Evolutionary conservation across 1,284 basidiomycete species (phyloP), one percentile per base, ranked within the genome.

Genomic region (Termitomyces sp.): DNA sequence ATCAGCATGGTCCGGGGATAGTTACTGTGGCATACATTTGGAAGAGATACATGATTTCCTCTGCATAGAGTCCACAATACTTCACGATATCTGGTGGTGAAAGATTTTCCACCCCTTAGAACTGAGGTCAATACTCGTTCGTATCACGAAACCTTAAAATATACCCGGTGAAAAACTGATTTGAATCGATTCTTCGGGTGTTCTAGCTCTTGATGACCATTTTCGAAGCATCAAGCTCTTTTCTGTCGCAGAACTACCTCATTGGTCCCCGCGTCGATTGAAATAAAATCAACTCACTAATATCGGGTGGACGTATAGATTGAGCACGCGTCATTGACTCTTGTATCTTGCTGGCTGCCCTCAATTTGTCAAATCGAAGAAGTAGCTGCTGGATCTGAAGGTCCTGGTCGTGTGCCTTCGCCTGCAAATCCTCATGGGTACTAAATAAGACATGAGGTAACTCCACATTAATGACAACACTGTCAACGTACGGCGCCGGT

Each of bases 1-100:
- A 33, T 46, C 34, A 50, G 10, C 7, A 19, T 5, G 24, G 12
- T 9, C 28, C 47, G 42, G 31, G 26, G 42, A 31, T 38, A 48
- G 39, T 24, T 26, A 28, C 17, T 10, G 26, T 39, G n/a, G 64
- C 80, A 58, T 63, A 81, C 81, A 86, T 76, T 31, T 72, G 64
- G 62, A 87, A 87, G 7, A 88, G 69, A 44, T 80, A 74, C 33
- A 72, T 64, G n/a, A 84, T 80, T 53, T 86, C 83, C 48, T 75
- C 70, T n/a, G 79, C 79, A 58, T 75, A 73, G 19, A 83, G 64
- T 1, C 66, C 64, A 49, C 78, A 79, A 48, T 75, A 68, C 57
- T 70, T 73, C 42, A 81, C 69, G 45, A 82, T 73, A 55, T 72
- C 70, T 43, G 78, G 74, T 28, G 67, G 63, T 51, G 61, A 59